These are phyloP conservation scores for Lentinula lateritia DNA, from an alignment of 768 basidiomycete species.

Conservation along the genomic window DNA sequence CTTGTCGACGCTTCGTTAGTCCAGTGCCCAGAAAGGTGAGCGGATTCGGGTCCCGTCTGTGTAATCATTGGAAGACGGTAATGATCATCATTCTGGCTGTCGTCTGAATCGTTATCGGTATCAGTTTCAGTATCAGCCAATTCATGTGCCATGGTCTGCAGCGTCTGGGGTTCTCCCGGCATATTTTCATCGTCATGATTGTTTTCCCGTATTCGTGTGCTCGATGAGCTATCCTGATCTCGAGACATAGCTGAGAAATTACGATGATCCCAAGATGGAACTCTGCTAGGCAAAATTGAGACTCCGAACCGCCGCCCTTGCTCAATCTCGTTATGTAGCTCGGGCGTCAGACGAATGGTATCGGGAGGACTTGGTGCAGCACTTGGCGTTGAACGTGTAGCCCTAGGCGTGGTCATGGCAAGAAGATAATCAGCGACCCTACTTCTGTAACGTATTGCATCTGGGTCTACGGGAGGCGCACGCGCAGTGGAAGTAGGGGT, in stretches of 20 bases:
- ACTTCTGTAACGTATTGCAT: background rate
- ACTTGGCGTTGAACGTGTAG: background rate
- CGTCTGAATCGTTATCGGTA: background rate
- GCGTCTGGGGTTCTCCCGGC: background rate
- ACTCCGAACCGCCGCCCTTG: background rate
- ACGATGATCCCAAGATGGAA: background rate
- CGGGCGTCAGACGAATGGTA: background rate
- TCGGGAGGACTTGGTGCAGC: background rate
- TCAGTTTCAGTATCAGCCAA: background rate
- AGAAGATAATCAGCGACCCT: conserved; percentile 1
- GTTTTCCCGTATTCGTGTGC: background rate
- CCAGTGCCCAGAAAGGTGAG: background rate
- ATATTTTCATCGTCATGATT: background rate
- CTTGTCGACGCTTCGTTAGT: background rate
- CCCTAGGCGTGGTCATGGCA: background rate
- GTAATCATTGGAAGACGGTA: conserved; percentile 4
- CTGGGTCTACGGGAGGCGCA: background rate
- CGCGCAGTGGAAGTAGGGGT: background rate
- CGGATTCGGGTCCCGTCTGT: background rate
- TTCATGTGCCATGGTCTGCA: too few species aligned
- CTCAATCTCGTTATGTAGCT: background rate
- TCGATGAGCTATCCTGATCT: background rate
- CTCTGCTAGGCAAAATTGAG: background rate
- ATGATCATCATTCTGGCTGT: conserved; percentile 1
- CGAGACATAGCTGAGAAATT: background rate